phyloP scores from a whole-genome alignment of 2,329 filamentous ascomycete genomes.

The Cladophialophora bantiana region DNA sequence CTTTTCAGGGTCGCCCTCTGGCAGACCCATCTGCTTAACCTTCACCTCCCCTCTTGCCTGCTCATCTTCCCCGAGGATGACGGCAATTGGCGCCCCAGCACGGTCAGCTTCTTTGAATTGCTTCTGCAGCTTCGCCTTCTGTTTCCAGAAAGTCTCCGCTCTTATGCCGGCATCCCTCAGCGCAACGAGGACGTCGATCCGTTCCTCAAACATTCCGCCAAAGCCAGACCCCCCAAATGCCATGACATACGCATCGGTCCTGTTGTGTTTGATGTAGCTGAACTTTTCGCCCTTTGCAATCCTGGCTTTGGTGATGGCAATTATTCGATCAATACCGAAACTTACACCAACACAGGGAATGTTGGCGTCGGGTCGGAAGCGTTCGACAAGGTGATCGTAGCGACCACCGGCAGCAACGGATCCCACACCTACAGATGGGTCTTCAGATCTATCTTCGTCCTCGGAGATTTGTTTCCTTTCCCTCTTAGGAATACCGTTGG shows the following conservation, averaged over 20 bases:
- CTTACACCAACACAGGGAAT: slow-evolving; percentile 93
- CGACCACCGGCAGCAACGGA: slow-evolving; percentile 88
- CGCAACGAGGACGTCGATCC: slow-evolving; percentile 77
- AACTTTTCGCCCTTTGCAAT: slow-evolving; percentile 67
- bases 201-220: slow-evolving; percentile 78
- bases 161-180: slow-evolving; percentile 91
- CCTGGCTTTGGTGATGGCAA: slow-evolving; percentile 84
- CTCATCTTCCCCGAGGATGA: slow-evolving; percentile 93
- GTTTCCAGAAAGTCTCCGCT: slow-evolving; percentile 87
- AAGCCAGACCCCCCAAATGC: slow-evolving; percentile 89
- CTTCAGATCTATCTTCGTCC: slow-evolving; percentile 75
- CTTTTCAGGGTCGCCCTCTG: slow-evolving; percentile 86
- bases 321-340: slow-evolving; percentile 94
- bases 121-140: slow-evolving; percentile 77
- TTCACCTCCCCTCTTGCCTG: slow-evolving; percentile 81
- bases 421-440: slow-evolving; percentile 82
- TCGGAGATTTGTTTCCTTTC: slow-evolving; percentile 62
- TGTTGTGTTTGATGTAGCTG: slow-evolving; percentile 43
- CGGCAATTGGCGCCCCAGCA: slow-evolving; percentile 79
- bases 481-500: slow-evolving; percentile 46
- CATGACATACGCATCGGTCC: slow-evolving; percentile 91
- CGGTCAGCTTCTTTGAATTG: slow-evolving; percentile 92
- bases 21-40: slow-evolving; percentile 83
- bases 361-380: slow-evolving; percentile 85
- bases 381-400: slow-evolving; percentile 91